Conservation (phyloP, 1,284 basidiomycete genomes). For the Somion occarium region DNA sequence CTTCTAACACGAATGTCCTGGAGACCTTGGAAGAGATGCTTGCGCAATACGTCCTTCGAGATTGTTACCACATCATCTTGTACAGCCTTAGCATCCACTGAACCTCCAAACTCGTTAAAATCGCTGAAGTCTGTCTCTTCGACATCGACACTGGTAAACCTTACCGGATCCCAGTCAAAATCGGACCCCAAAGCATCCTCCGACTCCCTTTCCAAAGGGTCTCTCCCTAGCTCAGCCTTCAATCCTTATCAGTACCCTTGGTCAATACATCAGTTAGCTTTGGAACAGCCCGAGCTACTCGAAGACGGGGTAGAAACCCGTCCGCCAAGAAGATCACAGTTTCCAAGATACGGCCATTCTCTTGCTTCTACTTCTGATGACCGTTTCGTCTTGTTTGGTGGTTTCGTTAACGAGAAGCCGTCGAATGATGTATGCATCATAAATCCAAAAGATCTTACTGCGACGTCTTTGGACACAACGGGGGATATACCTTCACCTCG, state of each 20-base stretch:
- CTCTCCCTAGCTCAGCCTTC: too few species aligned
- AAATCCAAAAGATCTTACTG: slow-evolving; percentile 64
- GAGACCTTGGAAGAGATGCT: too few species aligned
- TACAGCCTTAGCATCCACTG: too few species aligned
- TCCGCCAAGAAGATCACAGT: slow-evolving; percentile 45
- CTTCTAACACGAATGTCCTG: too few species aligned
- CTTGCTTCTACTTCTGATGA: slow-evolving; percentile 77
- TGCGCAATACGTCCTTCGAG: too few species aligned
- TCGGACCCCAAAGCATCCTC: too few species aligned
- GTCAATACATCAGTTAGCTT: background rate
- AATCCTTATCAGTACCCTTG: slow-evolving; percentile 1
- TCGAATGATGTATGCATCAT: slow-evolving; percentile 88
- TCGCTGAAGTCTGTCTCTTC: too few species aligned
- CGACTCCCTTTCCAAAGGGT: too few species aligned
- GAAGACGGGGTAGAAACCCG: slow-evolving; percentile 24
- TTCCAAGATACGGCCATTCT: slow-evolving; percentile 91
- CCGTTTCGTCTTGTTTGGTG: slow-evolving; percentile 91
- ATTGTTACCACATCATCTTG: too few species aligned
- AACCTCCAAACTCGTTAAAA: too few species aligned
- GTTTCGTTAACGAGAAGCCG: slow-evolving; percentile 81
- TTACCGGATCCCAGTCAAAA: too few species aligned
- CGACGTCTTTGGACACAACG: slow-evolving; percentile 70
- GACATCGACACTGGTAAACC: too few species aligned
- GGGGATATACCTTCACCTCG: slow-evolving; percentile 83
- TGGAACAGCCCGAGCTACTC: background rate